A percentile compares a stretch with the other conserved stretches of the same genome.
phyloP scores from a whole-genome alignment of 164 flowering plant genomes.

The Euptelea pleiosperma region DNA sequence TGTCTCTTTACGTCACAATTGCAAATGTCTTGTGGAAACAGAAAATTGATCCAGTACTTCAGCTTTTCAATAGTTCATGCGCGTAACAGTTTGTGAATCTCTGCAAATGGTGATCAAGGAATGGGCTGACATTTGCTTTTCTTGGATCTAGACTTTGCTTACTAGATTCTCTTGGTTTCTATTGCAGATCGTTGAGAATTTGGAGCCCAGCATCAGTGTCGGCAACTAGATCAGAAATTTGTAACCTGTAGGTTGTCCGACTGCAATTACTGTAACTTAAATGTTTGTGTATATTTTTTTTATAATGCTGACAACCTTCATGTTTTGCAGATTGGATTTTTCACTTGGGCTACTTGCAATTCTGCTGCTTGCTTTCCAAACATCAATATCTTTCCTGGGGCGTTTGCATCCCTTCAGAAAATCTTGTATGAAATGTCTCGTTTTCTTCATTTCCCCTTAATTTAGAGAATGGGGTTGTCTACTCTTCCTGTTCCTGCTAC shows the following conservation, averaged over 20 bases:
- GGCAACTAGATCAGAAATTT: neutral
- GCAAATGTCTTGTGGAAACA: too few relatives aligned
- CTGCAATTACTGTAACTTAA: neutral
- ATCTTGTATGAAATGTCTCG: conserved; percentile 16
- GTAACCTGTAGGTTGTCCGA: conserved; percentile 6
- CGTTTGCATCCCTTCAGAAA: conserved; percentile 1
- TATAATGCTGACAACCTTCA: neutral
- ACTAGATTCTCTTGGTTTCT: conserved; percentile 3
- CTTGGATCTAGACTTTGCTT: neutral
- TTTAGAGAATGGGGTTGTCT: conserved; percentile 8
- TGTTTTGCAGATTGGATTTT: conserved; percentile 13
- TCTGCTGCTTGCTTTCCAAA: neutral
- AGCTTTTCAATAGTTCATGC: too few relatives aligned
- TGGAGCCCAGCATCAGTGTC: neutral
- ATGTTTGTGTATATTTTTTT: neutral
- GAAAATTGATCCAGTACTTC: too few relatives aligned
- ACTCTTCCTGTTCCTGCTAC: conserved; percentile 2
- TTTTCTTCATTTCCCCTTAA: neutral
- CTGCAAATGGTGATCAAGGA: too few relatives aligned
- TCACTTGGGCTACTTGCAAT: neutral
- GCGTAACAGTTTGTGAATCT: too few relatives aligned
- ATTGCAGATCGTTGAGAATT: conserved; percentile 6
- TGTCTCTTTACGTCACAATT: too few relatives aligned
- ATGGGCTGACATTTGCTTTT: neutral
- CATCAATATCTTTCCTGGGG: neutral